Conservation (phyloP, 2,329 filamentous ascomycete genomes). For the Myriosclerotinia duriaeana region DNA sequence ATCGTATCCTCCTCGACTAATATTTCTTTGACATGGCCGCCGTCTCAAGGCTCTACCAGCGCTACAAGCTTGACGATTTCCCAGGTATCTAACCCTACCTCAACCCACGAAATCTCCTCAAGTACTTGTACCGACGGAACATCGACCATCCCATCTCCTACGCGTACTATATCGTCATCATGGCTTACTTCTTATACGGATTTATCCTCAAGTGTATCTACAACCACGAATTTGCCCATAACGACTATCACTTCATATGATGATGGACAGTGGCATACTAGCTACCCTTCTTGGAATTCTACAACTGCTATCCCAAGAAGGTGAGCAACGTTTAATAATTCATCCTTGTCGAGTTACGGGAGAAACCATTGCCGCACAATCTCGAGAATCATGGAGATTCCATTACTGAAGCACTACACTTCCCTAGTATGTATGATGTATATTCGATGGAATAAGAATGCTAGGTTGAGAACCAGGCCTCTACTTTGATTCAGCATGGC, state of each 20-base stretch:
- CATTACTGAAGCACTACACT: background rate
- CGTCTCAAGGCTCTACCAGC: background rate
- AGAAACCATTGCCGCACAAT: background rate
- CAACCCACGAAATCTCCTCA: background rate
- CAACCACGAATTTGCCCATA: slow-evolving; percentile 15
- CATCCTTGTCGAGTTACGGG: no score
- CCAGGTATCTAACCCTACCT: background rate
- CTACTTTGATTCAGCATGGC: background rate
- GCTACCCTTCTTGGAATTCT: slow-evolving; percentile 37
- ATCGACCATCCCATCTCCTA: slow-evolving; percentile 17
- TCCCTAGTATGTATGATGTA: background rate
- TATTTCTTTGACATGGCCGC: background rate
- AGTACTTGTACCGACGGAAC: slow-evolving; percentile 6
- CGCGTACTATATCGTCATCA: background rate
- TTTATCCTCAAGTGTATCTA: slow-evolving; percentile 12
- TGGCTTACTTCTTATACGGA: slow-evolving; percentile 23
- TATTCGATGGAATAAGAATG: background rate
- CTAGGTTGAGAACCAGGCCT: background rate
- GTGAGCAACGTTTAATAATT: background rate
- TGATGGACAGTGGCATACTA: slow-evolving; percentile 39
- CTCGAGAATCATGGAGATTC: background rate
- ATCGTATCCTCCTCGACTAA: background rate
- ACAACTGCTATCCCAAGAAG: slow-evolving; percentile 11
- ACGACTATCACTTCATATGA: slow-evolving; percentile 32
- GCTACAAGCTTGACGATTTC: background rate